Conservation (phyloP, 78 protist genomes). For the Dictyostelium purpureum region DNA sequence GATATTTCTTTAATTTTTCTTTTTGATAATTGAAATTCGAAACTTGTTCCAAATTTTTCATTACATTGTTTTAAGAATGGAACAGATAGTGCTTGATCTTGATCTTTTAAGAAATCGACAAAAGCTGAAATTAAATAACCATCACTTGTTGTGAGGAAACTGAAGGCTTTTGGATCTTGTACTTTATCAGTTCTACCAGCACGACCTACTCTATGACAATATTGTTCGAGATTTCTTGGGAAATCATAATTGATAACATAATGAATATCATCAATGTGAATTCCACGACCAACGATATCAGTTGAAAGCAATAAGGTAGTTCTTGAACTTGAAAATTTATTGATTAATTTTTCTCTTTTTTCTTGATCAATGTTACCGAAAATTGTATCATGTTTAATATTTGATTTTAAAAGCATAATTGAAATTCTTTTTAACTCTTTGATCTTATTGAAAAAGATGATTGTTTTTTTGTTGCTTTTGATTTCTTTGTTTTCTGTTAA, state of each 20-base stretch:
- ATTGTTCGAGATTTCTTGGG: conserved; percentile 49
- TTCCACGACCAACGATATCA: conserved; percentile 51
- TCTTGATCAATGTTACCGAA: conserved; percentile 19
- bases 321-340: conserved; percentile 14
- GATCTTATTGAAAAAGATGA: conserved; percentile 38
- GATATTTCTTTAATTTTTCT: conserved; percentile 4
- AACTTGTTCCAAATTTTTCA: conserved; percentile 10
- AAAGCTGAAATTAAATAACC: not conserved
- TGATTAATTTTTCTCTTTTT: conserved; percentile 9
- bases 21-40: not conserved
- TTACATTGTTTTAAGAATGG: conserved; percentile 26
- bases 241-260: conserved; percentile 34
- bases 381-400: conserved; percentile 40
- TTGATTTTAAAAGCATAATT: conserved; percentile 81
- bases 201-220: conserved; percentile 91
- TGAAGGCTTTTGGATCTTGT: not conserved
- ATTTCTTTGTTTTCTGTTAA: not conserved
- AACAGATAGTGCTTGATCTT: not conserved
- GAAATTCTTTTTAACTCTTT: conserved; percentile 15
- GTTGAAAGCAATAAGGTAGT: conserved; percentile 6
- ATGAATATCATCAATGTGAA: conserved; percentile 69
- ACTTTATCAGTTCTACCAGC: conserved; percentile 90
- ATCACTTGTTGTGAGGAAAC: not conserved
- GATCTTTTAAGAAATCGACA: not conserved
- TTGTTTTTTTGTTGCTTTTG: conserved; percentile 16